A percentile compares a stretch with the other conserved stretches of the same genome.
phyloP scores from a whole-genome alignment of 2,329 filamentous ascomycete species.

The Alternaria brassicicola region DNA sequence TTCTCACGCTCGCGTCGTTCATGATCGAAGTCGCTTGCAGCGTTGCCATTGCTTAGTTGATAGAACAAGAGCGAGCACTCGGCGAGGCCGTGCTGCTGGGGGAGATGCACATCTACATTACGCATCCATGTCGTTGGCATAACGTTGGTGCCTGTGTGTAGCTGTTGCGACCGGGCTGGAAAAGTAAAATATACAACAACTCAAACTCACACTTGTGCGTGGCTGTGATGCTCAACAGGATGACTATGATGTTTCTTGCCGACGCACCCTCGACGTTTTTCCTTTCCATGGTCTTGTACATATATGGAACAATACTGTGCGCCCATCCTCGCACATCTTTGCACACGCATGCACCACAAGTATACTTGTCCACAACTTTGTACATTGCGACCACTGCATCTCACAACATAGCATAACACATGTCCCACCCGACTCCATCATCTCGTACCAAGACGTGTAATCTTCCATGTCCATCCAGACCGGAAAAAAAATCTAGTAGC shows the following conservation, averaged over 20 bases:
- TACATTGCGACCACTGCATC: neutral
- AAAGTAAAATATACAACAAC: neutral
- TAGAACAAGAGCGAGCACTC: neutral
- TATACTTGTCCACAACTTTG: neutral
- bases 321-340: neutral
- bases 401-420: neutral
- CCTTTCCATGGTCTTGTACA: neutral
- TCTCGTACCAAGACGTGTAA: neutral
- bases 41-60: neutral
- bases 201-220: neutral
- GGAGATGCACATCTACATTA: neutral
- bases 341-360: neutral
- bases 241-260: rapidly evolving
- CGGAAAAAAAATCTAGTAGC: constrained; percentile 11
- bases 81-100: neutral
- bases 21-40: neutral
- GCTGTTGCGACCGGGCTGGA: neutral
- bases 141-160: neutral
- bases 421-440: neutral
- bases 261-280: too few species aligned
- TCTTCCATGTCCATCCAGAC: neutral
- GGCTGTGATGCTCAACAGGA: neutral
- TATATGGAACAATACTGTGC: neutral
- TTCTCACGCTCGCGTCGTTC: neutral
- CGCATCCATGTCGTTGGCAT: neutral